phyloP scores from a whole-genome alignment of 148 eudicot species.

The Fagopyrum tataricum region DNA sequence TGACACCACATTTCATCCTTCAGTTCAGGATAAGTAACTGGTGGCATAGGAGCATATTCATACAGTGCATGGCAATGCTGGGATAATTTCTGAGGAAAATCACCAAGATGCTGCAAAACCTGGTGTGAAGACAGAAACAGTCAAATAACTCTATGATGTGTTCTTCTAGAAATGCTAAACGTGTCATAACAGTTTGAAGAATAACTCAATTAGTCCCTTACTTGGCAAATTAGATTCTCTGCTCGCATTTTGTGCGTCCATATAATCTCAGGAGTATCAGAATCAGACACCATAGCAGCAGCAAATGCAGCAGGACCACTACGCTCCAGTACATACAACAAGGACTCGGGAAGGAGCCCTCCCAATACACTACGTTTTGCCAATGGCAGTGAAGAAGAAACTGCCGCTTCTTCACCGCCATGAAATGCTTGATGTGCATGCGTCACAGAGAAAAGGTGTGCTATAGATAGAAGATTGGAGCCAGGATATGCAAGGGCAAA shows the following conservation, averaged over 20 bases:
- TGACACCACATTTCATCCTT: slow-evolving; percentile 99
- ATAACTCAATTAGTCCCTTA: slow-evolving; percentile 21
- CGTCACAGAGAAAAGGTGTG: slow-evolving; percentile 78
- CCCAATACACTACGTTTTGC: slow-evolving; percentile 98
- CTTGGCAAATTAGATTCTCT: slow-evolving; percentile 94
- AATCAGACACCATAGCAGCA: slow-evolving; percentile 99
- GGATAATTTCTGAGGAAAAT: slow-evolving; percentile 90
- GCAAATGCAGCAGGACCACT: slow-evolving; percentile 93
- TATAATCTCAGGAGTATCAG: slow-evolving; percentile 97
- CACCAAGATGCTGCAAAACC: slow-evolving; percentile 99
- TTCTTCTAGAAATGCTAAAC: neutral
- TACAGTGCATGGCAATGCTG: slow-evolving; percentile 94
- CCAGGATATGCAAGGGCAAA: slow-evolving; percentile 99
- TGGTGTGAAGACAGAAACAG: slow-evolving; percentile 19
- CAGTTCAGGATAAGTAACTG: slow-evolving; percentile 92
- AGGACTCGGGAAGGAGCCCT: slow-evolving; percentile 93
- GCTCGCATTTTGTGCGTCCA: slow-evolving; percentile 99
- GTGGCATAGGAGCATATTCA: slow-evolving; percentile 99
- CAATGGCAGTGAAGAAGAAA: slow-evolving; percentile 89
- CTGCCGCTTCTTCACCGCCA: slow-evolving; percentile 99
- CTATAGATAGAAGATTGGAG: slow-evolving; percentile 86
- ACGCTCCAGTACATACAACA: slow-evolving; percentile 92
- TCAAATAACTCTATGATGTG: neutral
- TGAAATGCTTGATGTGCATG: slow-evolving; percentile 98
- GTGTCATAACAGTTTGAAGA: slow-evolving; percentile 3